Evolutionary conservation across 768 basidiomycete genomes (phyloP).

Genomic region (Tephrocybe sp.): DNA sequence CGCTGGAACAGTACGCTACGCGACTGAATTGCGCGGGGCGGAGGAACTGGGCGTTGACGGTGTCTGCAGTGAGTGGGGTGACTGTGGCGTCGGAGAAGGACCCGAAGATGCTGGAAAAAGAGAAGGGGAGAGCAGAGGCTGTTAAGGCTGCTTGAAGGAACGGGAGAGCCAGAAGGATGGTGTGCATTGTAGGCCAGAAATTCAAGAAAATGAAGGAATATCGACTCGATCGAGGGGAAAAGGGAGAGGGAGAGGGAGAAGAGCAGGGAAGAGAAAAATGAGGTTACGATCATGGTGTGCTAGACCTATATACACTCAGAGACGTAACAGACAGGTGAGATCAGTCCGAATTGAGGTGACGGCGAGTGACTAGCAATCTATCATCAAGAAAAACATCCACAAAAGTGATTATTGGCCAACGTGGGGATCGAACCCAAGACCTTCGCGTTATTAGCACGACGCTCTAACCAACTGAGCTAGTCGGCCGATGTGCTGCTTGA

Average conservation of each 20-base stretch:
- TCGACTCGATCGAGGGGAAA: constrained; percentile 6
- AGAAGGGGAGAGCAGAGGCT: constrained; percentile 11
- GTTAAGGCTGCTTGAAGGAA: neutral
- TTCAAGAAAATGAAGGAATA: neutral
- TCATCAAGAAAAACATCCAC: too few species aligned
- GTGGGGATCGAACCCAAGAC: constrained; percentile 82
- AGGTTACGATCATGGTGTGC: neutral
- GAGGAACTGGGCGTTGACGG: constrained; percentile 7
- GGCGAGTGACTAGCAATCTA: too few species aligned
- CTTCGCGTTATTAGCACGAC: constrained; percentile 88
- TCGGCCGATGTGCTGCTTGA: constrained; percentile 44
- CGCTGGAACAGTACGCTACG: constrained; percentile 34
- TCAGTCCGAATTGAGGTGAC: too few species aligned
- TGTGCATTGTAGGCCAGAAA: too few species aligned
- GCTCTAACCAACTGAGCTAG: constrained; percentile 96
- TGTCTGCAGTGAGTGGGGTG: neutral
- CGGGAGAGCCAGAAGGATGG: neutral
- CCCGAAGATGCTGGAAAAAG: neutral
- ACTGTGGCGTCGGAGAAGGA: neutral
- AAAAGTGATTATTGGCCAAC: constrained; percentile 46
- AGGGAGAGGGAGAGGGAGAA: neutral
- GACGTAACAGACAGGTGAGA: too few species aligned
- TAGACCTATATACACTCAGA: too few species aligned
- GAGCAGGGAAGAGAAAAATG: neutral
- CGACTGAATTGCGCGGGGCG: constrained; percentile 34